These are phyloP conservation scores for Ambispora gerdemannii DNA, from an alignment of 192 early-diverging fungal genomes.

Conservation along the genomic window DNA sequence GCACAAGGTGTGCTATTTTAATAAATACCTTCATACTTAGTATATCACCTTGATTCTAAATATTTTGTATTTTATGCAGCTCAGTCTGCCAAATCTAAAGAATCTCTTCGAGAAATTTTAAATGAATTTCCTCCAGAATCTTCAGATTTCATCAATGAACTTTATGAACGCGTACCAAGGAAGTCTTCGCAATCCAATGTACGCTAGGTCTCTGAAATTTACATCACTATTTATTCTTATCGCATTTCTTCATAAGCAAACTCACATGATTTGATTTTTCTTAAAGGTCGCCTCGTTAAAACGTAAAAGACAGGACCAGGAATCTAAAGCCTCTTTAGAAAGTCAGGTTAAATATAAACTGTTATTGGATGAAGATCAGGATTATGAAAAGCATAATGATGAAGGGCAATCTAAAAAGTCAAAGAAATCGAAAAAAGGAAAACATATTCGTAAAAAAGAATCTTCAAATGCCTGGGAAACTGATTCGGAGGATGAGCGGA, in stretches of 20 bases:
- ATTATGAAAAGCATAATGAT: not conserved
- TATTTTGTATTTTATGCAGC: not conserved
- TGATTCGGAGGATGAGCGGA: constrained; percentile 32
- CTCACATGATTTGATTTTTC: too few relatives aligned
- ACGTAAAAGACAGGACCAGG: not conserved
- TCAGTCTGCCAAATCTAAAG: not conserved
- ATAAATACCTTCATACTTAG: not conserved
- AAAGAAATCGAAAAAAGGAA: constrained; percentile 45
- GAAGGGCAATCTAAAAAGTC: constrained; percentile 34
- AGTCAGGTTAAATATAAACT: not conserved
- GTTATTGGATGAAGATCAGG: not conserved
- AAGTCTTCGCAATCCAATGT: not conserved
- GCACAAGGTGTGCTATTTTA: not conserved
- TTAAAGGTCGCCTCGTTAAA: not conserved
- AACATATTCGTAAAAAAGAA: constrained; percentile 50
- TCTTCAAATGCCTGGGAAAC: constrained; percentile 33
- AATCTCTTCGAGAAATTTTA: not conserved
- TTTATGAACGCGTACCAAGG: not conserved
- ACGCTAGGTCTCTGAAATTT: not conserved
- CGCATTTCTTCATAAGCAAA: too few relatives aligned
- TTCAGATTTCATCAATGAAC: not conserved
- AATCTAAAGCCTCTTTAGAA: not conserved
- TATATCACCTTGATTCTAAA: not conserved
- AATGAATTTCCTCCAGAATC: not conserved
- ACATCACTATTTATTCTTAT: too few relatives aligned